Conservation (phyloP, 495 filamentous ascomycete species). For the Neurospora discreta region DNA sequence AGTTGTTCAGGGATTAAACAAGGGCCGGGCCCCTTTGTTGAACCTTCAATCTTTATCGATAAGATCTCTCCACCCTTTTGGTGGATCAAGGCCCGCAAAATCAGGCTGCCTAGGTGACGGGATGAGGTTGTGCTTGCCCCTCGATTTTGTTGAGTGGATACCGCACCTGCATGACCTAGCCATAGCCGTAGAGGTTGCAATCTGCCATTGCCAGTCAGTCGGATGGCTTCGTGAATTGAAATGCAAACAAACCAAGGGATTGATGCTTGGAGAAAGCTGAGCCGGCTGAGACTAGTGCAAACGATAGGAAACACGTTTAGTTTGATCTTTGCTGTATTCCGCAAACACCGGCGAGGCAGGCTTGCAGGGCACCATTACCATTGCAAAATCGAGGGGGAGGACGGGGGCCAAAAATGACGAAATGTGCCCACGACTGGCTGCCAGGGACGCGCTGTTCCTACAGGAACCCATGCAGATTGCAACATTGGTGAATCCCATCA, state of each 20-base stretch:
- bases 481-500: background rate
- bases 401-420: background rate
- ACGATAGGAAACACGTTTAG: background rate
- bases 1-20: background rate
- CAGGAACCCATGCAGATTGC: background rate
- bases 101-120: background rate
- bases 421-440: background rate
- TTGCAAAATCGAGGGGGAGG: background rate
- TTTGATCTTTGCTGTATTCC: background rate
- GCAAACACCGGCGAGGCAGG: background rate
- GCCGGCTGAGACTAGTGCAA: background rate
- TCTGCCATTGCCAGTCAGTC: background rate
- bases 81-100: background rate
- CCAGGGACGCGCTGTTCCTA: background rate
- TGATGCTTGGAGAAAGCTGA: background rate
- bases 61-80: background rate
- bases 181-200: background rate
- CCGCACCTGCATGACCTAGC: background rate
- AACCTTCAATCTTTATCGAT: background rate
- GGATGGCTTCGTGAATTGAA: background rate
- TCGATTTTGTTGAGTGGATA: background rate
- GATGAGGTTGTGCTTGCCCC: background rate
- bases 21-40: background rate
- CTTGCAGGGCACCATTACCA: background rate
- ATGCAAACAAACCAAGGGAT: background rate